Evolutionary conservation across 345 rosid species (phyloP).

Genomic region (Melaleuca alternifolia): DNA sequence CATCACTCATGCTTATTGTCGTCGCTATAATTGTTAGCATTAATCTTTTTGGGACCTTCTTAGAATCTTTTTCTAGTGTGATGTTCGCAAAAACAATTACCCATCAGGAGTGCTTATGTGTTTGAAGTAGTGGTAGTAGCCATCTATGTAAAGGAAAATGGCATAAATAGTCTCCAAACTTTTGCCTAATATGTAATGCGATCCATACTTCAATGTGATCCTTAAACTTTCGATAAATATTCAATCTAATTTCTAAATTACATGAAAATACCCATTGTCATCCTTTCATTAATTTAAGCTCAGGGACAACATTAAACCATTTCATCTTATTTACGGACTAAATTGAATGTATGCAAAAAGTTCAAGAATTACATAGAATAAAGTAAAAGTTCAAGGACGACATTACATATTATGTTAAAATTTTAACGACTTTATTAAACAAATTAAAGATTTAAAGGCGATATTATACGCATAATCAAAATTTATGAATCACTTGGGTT

Average conservation of each 20-base stretch:
- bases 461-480: fast-evolving
- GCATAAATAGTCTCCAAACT: not conserved
- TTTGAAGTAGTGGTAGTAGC: conserved; percentile 33
- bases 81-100: not conserved
- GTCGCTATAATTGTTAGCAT: not conserved
- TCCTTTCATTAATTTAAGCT: not conserved
- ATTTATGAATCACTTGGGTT: fast-evolving
- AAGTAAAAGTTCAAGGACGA: fast-evolving
- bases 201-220: fast-evolving
- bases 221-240: too few species aligned
- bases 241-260: too few species aligned
- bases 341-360: not conserved
- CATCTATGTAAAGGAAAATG: conserved; percentile 17
- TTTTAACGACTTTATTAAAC: too few species aligned
- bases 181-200: not conserved
- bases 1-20: not conserved
- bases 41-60: not conserved
- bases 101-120: conserved; percentile 23
- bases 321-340: not conserved
- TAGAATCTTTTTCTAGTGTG: not conserved
- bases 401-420: too few species aligned
- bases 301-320: not conserved
- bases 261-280: not conserved
- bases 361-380: not conserved
- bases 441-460: fast-evolving